Conservation (phyloP, 768 basidiomycete species). For the Dacryopinax primogenitus region DNA sequence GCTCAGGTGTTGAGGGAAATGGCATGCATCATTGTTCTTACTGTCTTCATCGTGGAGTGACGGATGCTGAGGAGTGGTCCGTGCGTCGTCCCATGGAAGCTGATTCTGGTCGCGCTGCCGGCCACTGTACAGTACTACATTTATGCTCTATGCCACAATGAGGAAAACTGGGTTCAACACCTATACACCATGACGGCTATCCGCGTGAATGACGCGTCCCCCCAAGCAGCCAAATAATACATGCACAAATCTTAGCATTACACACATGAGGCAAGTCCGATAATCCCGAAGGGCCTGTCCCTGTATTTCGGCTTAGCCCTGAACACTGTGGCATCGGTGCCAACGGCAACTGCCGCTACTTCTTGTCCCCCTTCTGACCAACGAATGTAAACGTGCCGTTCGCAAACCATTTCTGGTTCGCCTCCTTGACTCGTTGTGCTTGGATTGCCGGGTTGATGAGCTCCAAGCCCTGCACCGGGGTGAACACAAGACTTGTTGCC, state of each 20-base stretch:
- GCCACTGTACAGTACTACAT: too few species aligned
- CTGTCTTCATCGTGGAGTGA: too few species aligned
- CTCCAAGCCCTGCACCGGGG: conserved; percentile 96
- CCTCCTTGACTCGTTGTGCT: conserved; percentile 80
- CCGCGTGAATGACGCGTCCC: not conserved
- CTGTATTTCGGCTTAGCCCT: not conserved
- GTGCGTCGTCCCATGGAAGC: too few species aligned
- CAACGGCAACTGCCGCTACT: not conserved
- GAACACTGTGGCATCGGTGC: not conserved
- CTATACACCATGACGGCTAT: not conserved
- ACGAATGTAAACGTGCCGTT: conserved; percentile 50
- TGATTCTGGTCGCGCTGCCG: too few species aligned
- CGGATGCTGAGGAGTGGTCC: too few species aligned
- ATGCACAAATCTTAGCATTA: not conserved
- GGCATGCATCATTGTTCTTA: too few species aligned
- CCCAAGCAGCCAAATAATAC: not conserved
- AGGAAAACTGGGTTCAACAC: not conserved
- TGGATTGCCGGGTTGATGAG: conserved; percentile 82
- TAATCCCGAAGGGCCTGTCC: not conserved
- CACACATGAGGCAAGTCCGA: not conserved
- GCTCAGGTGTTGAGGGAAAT: too few species aligned
- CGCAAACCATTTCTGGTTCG: conserved; percentile 95
- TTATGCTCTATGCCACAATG: too few species aligned
- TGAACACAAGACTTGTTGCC: conserved; percentile 83
- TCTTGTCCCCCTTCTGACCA: conserved; percentile 38